Conservation (phyloP, 306 rosid species). For the Acacia melanoxylon region DNA sequence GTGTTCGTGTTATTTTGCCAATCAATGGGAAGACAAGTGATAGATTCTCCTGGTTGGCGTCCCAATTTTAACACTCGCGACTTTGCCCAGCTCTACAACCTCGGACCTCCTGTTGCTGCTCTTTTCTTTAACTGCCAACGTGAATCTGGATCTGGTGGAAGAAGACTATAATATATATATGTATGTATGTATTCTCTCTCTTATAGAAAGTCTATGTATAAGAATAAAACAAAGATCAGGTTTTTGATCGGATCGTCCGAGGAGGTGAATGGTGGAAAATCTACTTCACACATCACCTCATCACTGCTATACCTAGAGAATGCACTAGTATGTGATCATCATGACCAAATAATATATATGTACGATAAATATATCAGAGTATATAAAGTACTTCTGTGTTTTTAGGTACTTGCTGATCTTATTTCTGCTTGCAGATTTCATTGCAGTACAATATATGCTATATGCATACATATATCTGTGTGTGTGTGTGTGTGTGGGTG, state of each 20-base stretch:
- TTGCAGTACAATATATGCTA: not conserved
- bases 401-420: not conserved
- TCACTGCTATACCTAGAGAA: not conserved
- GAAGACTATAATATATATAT: not conserved
- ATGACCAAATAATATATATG: too few species aligned
- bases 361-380: too few species aligned
- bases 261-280: not conserved
- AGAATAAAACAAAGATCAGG: not conserved
- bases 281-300: not conserved
- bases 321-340: too few species aligned
- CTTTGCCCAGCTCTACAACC: constrained; percentile 72
- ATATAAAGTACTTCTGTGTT: too few species aligned
- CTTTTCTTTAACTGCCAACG: constrained; percentile 67
- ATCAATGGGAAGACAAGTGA: constrained; percentile 44
- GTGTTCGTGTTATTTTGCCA: constrained; percentile 60
- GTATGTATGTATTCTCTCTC: not conserved
- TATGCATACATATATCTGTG: too few species aligned
- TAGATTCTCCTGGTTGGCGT: constrained; percentile 79
- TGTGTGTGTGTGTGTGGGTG: too few species aligned
- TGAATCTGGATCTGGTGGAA: constrained; percentile 31
- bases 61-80: constrained; percentile 69
- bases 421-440: not conserved
- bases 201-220: not conserved
- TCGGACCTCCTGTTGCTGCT: constrained; percentile 75
- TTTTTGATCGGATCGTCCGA: not conserved